Conservation (phyloP, 1,284 basidiomycete genomes). For the Thelephora terrestris region DNA sequence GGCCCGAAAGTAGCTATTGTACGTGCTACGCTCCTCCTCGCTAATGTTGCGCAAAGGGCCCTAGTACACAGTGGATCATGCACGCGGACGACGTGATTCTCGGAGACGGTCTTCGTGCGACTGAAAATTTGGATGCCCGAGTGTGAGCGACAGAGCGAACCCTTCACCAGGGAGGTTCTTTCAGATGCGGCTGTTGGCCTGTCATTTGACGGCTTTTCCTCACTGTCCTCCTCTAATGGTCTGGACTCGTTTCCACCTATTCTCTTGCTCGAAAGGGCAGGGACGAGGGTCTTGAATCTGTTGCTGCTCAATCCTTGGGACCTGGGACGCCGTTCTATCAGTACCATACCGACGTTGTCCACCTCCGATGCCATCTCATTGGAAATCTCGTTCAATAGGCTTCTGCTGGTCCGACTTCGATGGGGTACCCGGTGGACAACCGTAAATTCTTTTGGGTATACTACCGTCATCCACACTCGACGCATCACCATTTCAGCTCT, state of each 20-base stretch:
- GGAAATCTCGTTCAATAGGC: slow-evolving; percentile 60
- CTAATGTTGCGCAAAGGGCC: slow-evolving; percentile 18
- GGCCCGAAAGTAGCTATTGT: slow-evolving; percentile 77
- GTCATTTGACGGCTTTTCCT: slow-evolving; percentile 51
- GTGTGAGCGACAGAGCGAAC: slow-evolving; percentile 50
- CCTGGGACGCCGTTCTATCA: slow-evolving; percentile 79
- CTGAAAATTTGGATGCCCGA: slow-evolving; percentile 97
- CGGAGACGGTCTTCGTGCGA: slow-evolving; percentile 61
- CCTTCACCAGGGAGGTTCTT: slow-evolving; percentile 58
- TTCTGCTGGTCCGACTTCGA: slow-evolving; percentile 70
- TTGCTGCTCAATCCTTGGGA: slow-evolving; percentile 55
- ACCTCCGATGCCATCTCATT: slow-evolving; percentile 88
- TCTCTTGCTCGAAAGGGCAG: slow-evolving; percentile 6
- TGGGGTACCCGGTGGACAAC: slow-evolving; percentile 77
- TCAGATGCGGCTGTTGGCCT: slow-evolving; percentile 49
- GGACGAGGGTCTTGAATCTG: slow-evolving; percentile 38
- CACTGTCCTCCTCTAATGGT: slow-evolving; percentile 32
- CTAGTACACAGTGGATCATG: slow-evolving; percentile 32
- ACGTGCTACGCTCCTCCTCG: slow-evolving; percentile 33
- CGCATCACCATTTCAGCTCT: slow-evolving; percentile 36
- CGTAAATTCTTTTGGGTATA: slow-evolving; percentile 81
- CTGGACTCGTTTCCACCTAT: slow-evolving; percentile 17
- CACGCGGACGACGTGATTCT: slow-evolving; percentile 34
- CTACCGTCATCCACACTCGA: slow-evolving; percentile 48
- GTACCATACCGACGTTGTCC: slow-evolving; percentile 87